Evolutionary conservation across 2,329 filamentous ascomycete genomes (phyloP), one percentile per base, ranked within the genome.

Genomic region (Coniochaeta hoffmannii): DNA sequence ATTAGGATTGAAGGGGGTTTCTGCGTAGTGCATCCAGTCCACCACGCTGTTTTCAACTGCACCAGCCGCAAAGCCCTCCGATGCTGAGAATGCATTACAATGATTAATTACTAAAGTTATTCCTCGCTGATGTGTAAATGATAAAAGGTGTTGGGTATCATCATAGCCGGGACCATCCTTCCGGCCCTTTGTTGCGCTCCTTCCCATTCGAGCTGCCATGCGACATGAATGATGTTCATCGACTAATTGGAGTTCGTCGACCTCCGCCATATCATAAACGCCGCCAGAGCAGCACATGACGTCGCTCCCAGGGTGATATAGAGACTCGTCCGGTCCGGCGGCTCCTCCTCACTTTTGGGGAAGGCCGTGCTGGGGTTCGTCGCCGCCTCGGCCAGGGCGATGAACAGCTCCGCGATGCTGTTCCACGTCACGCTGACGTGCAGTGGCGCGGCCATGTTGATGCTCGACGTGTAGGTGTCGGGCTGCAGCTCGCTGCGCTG

Each of bases 391-490:
- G 94, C 94, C 55, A 97, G 81, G 34, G 83, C 86, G 24, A 97
- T 90, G 71, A 97, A 99, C 34, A 97, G 81, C 71, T 99, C 94
- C 60, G 88, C 88, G 62, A 97, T 96, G 64, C 89, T 95, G 65
- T 83, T 86, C 94, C 94, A 99, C 7, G 88, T 94, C 30, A 94
- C 91, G 66, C 90, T 96, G 54, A 97, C 94, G 73, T 99, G 95
- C 38, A 97, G 76, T 6, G 94, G 94, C 2, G 92, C 86, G 55
- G 88, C 86, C 89, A 97, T 96, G 68, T 89, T 92, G 62, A 96
- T 76, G 35, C 81, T 80, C 53, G 87, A 84, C 0, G 92, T 95
- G 71, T 97, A 97, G 60, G 91, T 87, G 67, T 99, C 94, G 1
- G 94, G 94, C 70, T 97, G 93, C 60, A 87, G 75, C 69, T 96